Conservation (phyloP, 2,329 filamentous ascomycete species). For the Xylaria sp. region DNA sequence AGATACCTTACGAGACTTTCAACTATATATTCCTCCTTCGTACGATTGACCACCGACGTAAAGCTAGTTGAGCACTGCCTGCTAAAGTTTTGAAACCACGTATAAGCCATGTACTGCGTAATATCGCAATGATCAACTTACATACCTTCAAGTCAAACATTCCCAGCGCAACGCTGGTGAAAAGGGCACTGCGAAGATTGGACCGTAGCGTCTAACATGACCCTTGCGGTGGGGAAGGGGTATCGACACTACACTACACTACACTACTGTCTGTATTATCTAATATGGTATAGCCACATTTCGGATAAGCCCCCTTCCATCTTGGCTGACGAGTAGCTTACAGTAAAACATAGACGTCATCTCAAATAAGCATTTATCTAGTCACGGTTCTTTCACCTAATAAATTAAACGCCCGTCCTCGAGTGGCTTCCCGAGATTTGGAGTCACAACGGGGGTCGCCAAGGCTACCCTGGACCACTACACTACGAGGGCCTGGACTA, state of each 20-base stretch:
- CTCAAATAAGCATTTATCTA: neutral
- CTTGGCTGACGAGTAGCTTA: too few relatives aligned
- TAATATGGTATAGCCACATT: neutral
- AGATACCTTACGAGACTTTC: neutral
- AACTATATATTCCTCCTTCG: neutral
- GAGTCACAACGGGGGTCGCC: constrained; percentile 11
- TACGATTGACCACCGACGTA: neutral
- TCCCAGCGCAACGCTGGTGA: neutral
- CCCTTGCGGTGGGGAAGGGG: too few relatives aligned
- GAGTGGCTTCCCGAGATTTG: constrained; percentile 1
- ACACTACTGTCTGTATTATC: neutral
- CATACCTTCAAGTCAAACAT: neutral
- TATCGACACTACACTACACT: too few relatives aligned
- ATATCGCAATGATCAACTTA: neutral
- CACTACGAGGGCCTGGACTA: constrained; percentile 9
- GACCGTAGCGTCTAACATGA: neutral
- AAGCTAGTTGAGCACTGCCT: neutral
- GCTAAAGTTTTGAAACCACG: neutral
- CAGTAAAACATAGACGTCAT: neutral
- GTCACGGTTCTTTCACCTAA: neutral
- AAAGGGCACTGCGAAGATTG: neutral
- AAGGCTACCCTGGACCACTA: constrained; percentile 19
- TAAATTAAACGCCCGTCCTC: neutral
- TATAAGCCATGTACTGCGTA: neutral
- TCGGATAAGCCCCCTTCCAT: too few relatives aligned